Evolutionary conservation across 2,329 filamentous ascomycete genomes (phyloP).

Genomic region (Claviceps sp.): DNA sequence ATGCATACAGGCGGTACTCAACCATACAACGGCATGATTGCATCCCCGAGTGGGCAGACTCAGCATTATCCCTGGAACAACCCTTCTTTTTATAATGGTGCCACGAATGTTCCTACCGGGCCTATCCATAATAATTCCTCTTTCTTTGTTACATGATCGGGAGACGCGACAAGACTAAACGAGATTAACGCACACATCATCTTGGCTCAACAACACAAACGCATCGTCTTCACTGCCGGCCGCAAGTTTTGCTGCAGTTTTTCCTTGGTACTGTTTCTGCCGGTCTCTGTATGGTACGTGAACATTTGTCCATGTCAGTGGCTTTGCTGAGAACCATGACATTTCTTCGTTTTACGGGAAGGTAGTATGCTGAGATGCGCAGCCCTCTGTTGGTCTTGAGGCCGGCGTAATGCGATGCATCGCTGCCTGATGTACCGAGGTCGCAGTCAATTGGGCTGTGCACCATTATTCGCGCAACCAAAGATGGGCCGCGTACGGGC

Average conservation of each 20-base stretch:
- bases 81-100: conserved; percentile 11
- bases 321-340: neutral
- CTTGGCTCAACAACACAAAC: neutral
- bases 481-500: too few relatives aligned
- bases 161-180: conserved; percentile 9
- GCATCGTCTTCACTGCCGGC: neutral
- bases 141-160: conserved; percentile 23
- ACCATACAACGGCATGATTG: conserved; percentile 5
- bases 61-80: conserved; percentile 13
- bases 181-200: neutral
- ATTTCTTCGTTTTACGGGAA: neutral
- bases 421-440: too few relatives aligned
- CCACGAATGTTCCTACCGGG: conserved; percentile 10
- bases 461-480: too few relatives aligned
- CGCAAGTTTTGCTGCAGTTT: neutral
- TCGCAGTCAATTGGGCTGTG: too few relatives aligned
- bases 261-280: neutral
- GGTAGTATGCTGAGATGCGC: too few relatives aligned
- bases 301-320: neutral
- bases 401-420: too few relatives aligned
- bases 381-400: too few relatives aligned
- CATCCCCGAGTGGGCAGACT: conserved; percentile 8
- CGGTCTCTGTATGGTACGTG: neutral
- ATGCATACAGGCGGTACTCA: conserved; percentile 10
- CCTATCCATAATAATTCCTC: conserved; percentile 10